phyloP scores from a whole-genome alignment of 1,284 basidiomycete species.

The Sanghuangporus sanghuang region DNA sequence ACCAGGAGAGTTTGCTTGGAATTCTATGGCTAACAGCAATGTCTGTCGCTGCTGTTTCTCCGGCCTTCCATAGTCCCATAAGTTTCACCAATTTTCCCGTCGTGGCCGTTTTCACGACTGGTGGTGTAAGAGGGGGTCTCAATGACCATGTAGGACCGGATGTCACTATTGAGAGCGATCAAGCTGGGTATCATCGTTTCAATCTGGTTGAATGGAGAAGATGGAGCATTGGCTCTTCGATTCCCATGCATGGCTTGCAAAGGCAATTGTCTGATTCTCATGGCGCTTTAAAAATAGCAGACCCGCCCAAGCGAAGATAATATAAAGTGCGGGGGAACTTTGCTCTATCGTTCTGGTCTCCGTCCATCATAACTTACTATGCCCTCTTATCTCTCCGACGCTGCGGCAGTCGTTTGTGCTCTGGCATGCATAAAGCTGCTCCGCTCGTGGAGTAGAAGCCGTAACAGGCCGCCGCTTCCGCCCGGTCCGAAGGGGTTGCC shows the following conservation, averaged over 20 bases:
- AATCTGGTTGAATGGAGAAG: no score
- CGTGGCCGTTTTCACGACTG: no score
- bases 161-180: no score
- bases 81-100: no score
- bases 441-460: neutral
- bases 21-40: no score
- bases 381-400: neutral
- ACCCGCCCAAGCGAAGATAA: neutral
- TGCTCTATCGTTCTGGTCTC: neutral
- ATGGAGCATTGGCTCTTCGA: neutral
- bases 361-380: neutral
- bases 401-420: neutral
- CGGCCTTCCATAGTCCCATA: no score
- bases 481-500: constrained; percentile 20
- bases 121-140: no score
- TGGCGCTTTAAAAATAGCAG: neutral
- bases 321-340: neutral
- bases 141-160: no score
- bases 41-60: no score
- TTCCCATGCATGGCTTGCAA: neutral
- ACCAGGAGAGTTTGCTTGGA: no score
- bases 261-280: neutral
- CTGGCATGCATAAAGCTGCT: neutral
- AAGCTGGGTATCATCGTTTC: no score
- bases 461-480: constrained; percentile 1